These are phyloP conservation scores for Bidens hawaiensis DNA, from an alignment of 140 eudicot genomes.

Conservation along the genomic window DNA sequence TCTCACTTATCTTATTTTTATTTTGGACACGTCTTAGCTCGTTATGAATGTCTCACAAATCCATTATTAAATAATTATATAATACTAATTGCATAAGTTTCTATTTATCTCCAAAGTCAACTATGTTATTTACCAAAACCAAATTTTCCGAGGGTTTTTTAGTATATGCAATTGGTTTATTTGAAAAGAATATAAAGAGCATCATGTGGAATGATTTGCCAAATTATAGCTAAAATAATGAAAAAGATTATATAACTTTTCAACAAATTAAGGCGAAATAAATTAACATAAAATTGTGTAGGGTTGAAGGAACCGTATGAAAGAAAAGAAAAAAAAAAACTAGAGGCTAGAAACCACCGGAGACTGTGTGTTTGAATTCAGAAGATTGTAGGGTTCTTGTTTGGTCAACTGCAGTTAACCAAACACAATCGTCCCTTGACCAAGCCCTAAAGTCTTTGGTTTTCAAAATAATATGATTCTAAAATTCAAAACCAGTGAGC, in stretches of 20 bases:
- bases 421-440: too few species aligned
- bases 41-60: neutral
- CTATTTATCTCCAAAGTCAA: neutral
- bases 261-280: neutral
- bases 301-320: neutral
- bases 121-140: neutral
- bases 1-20: neutral
- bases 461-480: neutral
- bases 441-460: neutral
- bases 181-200: too few species aligned
- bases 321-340: neutral
- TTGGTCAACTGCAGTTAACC: neutral
- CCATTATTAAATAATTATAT: neutral
- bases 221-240: neutral
- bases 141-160: neutral
- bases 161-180: too few species aligned
- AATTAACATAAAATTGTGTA: too few species aligned
- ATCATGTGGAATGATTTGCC: too few species aligned
- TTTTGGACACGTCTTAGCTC: too few species aligned
- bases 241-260: neutral
- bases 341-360: neutral
- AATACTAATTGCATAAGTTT: too few species aligned
- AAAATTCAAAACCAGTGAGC: neutral
- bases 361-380: neutral
- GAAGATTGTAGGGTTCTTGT: neutral